phyloP scores from a whole-genome alignment of 306 rosid species.

The Adenanthera pavonina region DNA sequence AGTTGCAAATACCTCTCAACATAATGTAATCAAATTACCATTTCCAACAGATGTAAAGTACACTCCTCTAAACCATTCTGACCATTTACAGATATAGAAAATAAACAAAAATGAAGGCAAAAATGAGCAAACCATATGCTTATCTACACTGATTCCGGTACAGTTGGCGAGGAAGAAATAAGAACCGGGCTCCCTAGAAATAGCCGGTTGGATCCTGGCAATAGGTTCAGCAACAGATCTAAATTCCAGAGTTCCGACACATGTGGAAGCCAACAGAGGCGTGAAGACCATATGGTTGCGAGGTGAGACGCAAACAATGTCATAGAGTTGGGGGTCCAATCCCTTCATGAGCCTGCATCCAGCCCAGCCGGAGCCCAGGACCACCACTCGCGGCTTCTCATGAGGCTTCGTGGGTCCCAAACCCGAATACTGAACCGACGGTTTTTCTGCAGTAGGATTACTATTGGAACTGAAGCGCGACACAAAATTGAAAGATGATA shows the following conservation, averaged over 20 bases:
- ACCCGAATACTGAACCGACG: slow-evolving; percentile 42
- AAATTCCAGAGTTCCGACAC: slow-evolving; percentile 95
- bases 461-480: slow-evolving; percentile 53
- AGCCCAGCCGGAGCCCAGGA: slow-evolving; percentile 94
- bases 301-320: slow-evolving; percentile 94
- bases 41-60: not conserved
- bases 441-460: slow-evolving; percentile 38
- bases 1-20: not conserved
- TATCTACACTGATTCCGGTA: slow-evolving; percentile 52
- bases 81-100: not conserved
- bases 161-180: slow-evolving; percentile 89
- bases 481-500: slow-evolving; percentile 36
- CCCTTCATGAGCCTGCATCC: slow-evolving; percentile 90
- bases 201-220: slow-evolving; percentile 87
- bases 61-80: not conserved
- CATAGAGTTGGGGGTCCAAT: slow-evolving; percentile 67
- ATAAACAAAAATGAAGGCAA: not conserved
- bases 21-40: not conserved
- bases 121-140: slow-evolving; percentile 58
- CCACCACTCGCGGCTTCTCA: slow-evolving; percentile 93
- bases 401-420: slow-evolving; percentile 60
- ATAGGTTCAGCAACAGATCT: slow-evolving; percentile 93
- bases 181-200: slow-evolving; percentile 85
- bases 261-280: slow-evolving; percentile 93
- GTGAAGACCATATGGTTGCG: slow-evolving; percentile 98